Evolutionary conservation across 2,329 filamentous ascomycete genomes (phyloP).

Genomic region (Dothideomycetes sp.): DNA sequence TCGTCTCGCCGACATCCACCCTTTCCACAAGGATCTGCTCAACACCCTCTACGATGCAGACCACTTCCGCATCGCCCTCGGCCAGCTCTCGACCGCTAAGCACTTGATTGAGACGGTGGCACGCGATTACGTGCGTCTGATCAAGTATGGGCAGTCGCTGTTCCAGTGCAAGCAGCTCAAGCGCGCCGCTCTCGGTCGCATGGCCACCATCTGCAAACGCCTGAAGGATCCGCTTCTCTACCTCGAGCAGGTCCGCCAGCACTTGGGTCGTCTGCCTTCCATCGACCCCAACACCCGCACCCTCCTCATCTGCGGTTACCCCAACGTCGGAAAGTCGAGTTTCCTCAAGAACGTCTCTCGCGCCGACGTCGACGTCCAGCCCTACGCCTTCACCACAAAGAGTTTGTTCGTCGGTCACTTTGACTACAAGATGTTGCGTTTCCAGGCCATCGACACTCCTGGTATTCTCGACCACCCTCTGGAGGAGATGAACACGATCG

Average conservation of each 20-base stretch:
- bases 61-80: constrained; percentile 93
- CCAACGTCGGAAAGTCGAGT: constrained; percentile 94
- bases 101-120: constrained; percentile 93
- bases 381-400: constrained; percentile 98
- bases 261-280: constrained; percentile 91
- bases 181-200: constrained; percentile 87
- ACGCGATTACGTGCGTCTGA: constrained; percentile 87
- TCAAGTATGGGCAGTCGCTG: constrained; percentile 93
- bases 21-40: constrained; percentile 84
- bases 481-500: constrained; percentile 99
- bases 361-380: constrained; percentile 93
- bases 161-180: constrained; percentile 99
- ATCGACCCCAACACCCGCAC: constrained; percentile 98
- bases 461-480: constrained; percentile 95
- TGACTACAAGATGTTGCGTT: constrained; percentile 86
- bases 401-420: constrained; percentile 96
- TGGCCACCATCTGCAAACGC: constrained; percentile 93
- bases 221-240: constrained; percentile 92
- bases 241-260: constrained; percentile 92
- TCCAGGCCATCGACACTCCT: constrained; percentile 95
- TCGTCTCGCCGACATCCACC: constrained; percentile 85
- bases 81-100: constrained; percentile 91
- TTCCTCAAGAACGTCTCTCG: constrained; percentile 88
- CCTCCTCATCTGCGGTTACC: constrained; percentile 92
- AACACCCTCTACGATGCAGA: constrained; percentile 98